phyloP scores from a whole-genome alignment of 1,284 basidiomycete species.

The Ceratorhiza oryzae-sativae region DNA sequence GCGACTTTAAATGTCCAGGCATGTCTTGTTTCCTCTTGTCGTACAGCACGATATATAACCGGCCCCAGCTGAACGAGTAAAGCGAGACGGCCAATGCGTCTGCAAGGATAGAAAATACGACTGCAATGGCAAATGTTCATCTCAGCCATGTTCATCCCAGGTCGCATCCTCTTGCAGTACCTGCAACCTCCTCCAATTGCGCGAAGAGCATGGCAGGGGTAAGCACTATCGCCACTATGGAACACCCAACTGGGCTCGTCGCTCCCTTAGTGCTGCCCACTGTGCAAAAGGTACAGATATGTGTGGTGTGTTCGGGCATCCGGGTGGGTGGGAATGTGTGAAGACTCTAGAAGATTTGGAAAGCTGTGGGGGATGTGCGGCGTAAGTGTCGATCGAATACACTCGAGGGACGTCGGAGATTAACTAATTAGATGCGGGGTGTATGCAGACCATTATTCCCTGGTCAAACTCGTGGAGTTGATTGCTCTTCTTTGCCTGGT shows the following conservation, averaged over 20 bases:
- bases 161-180: not conserved
- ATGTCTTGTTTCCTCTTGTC: not conserved
- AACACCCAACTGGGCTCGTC: conserved; percentile 4
- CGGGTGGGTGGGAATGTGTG: conserved; percentile 23
- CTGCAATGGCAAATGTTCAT: conserved; percentile 19
- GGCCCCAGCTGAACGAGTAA: not conserved
- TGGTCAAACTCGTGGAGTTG: conserved; percentile 5
- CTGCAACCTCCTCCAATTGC: not conserved
- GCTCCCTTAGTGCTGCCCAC: not conserved
- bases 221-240: conserved; percentile 9
- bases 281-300: conserved; percentile 10
- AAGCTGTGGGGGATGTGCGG: conserved; percentile 21
- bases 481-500: conserved; percentile 16
- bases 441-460: conserved; percentile 5
- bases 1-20: conserved; percentile 23
- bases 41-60: not conserved
- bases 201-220: not conserved
- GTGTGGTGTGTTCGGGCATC: conserved; percentile 4
- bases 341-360: conserved; percentile 10
- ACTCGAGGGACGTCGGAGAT: not conserved
- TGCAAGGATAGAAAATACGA: not conserved
- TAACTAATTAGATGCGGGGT: not conserved
- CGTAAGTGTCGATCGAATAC: not conserved
- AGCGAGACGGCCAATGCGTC: not conserved
- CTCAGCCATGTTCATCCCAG: not conserved